Base-by-base conservation (phyloP, 768 basidiomycete species). In the Suillus alpinus region DNA sequence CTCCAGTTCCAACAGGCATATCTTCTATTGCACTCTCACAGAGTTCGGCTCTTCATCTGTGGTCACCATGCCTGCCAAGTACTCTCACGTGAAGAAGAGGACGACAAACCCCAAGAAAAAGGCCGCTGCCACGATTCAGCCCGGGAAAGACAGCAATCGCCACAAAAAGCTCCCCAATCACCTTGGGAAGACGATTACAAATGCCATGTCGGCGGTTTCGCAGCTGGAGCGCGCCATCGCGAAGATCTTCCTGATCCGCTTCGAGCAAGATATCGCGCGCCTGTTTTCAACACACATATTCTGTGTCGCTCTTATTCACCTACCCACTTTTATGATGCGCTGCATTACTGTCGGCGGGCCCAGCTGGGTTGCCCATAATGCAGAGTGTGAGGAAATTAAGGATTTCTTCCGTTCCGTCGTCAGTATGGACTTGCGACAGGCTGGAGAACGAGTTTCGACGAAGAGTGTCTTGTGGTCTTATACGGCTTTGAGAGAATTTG, bases 381-480 rank as follows among this genome's bases (percentile, higher is more conserved):
- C 87, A 8, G 84, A 86, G 61, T 79, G 73, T 55, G 89, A 90
- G 59, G 88, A 87, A 59, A 79, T 91, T 69, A 90, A 88, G 62
- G 88, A 91, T 66, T 89, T 88, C 69, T 85, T 90, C 71, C 79
- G 89, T 18, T 79, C 84, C 0, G 82, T 81, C 51, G 83, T 91
- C 62, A 81, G 81, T 62, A 90, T 91, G 88, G 89, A 91, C 69
- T 80, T 91, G 73, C 81, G 89, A 32, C 87, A 91, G 71, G 86
- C 87, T 0, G 89, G 89, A 18, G 89, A 91, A 65, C 80, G 89
- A 34, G 87, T 90, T 20, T 89, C 89, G 8, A 90, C 89, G 8
- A 91, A 89, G 79, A 88, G 86, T 66, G 86, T 90, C 20, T 73
- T 91, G 58, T 91, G 89, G 89, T 87, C 86, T 1, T 91, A 91